phyloP scores from a whole-genome alignment of 192 early-diverging fungal species.

The Endogone sp. region DNA sequence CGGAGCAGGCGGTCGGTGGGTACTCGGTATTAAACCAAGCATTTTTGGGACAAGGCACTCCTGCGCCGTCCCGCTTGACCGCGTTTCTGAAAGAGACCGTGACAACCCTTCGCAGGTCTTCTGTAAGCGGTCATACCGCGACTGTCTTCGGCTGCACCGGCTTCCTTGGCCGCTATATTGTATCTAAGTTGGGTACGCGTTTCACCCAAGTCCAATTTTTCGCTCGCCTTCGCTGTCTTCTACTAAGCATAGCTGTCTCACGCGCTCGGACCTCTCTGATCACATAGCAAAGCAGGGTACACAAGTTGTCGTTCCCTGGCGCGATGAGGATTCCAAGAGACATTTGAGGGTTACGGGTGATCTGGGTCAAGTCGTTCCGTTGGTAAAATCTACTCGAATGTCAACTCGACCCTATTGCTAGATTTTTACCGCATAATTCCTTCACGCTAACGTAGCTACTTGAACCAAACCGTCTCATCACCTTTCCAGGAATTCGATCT shows the following conservation, averaged over 20 bases:
- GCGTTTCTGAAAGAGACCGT: neutral
- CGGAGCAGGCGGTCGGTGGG: conserved; percentile 64
- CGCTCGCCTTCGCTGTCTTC: neutral
- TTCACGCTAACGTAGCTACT: no score
- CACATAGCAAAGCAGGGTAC: conserved; percentile 83
- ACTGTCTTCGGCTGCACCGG: conserved; percentile 97
- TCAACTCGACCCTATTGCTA: no score
- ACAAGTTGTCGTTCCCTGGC: conserved; percentile 86
- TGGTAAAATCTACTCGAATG: conserved; percentile 44
- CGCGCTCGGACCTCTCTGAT: no score
- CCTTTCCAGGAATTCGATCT: conserved; percentile 90
- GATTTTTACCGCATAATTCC: no score
- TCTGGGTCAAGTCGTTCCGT: conserved; percentile 87
- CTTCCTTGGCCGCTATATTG: conserved; percentile 92
- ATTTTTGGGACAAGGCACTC: neutral
- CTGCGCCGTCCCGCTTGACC: neutral
- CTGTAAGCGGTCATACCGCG: conserved; percentile 80
- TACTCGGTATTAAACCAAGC: neutral
- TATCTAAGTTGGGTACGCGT: conserved; percentile 78
- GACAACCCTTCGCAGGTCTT: conserved; percentile 46
- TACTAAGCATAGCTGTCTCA: neutral
- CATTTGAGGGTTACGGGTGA: conserved; percentile 93
- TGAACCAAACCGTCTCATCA: no score
- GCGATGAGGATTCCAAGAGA: conserved; percentile 79
- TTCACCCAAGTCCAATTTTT: no score